These are phyloP conservation scores for Tetrapisispora iriomotensis DNA, from an alignment of 805 yeast species.

Conservation along the genomic window DNA sequence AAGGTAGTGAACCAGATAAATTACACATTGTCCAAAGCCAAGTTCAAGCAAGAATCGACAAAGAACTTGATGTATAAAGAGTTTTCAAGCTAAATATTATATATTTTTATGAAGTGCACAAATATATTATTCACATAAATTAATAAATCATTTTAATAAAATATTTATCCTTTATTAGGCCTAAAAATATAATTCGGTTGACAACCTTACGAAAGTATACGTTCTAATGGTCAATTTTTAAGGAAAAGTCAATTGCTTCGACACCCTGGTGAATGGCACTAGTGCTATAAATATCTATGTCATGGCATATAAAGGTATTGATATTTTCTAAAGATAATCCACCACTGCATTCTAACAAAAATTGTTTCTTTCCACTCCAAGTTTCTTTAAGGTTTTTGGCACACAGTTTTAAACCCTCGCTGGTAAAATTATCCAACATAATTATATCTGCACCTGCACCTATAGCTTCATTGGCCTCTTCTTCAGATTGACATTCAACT, in stretches of 20 bases:
- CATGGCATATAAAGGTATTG: slow-evolving; percentile 54
- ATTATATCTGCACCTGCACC: slow-evolving; percentile 91
- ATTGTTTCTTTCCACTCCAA: slow-evolving; percentile 42
- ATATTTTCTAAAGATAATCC: slow-evolving; percentile 71
- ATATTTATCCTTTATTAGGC: too few relatives aligned
- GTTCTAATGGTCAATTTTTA: slow-evolving; percentile 38
- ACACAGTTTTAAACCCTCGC: slow-evolving; percentile 51
- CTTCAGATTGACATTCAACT: slow-evolving; percentile 80
- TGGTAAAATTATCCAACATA: slow-evolving; percentile 84
- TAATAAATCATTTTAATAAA: too few relatives aligned
- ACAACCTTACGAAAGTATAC: too few relatives aligned
- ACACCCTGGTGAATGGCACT: slow-evolving; percentile 90
- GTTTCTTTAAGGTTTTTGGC: slow-evolving; percentile 51
- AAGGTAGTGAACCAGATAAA: slow-evolving; percentile 58
- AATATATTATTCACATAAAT: too few relatives aligned
- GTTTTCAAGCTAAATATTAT: too few relatives aligned
- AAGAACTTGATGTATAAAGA: not conserved
- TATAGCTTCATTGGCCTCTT: slow-evolving; percentile 87
- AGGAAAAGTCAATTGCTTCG: slow-evolving; percentile 69
- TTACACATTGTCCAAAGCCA: slow-evolving; percentile 67
- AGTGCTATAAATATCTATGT: slow-evolving; percentile 84
- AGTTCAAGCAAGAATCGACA: slow-evolving; percentile 33
- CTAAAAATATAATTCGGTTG: too few relatives aligned
- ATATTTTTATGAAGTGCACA: too few relatives aligned
- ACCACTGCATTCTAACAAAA: slow-evolving; percentile 83